Base-by-base conservation (phyloP, 495 filamentous ascomycete genomes). In the Podospora pseudopauciseta region DNA sequence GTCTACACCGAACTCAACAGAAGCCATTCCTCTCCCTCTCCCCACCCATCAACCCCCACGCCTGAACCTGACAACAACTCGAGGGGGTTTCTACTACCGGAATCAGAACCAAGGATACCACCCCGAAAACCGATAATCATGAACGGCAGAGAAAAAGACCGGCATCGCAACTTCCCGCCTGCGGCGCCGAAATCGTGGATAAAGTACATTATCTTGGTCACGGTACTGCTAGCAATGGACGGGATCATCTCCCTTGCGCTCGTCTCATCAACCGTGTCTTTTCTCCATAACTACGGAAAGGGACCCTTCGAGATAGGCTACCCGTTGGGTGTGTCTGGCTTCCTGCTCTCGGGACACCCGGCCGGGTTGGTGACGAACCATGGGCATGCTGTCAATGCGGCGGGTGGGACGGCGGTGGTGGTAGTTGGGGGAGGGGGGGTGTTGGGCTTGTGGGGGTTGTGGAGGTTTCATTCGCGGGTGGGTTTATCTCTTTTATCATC, bases 331-430 rank as follows among this genome's bases (percentile, higher is more conserved):
- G 78, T 74, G 7, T 68, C 71, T 4, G 68, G 68, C 19, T 77
- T 81, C 56, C 65, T 70, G 5, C 73, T 87, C 6, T 63, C 71
- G n/a, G 81, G 79, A 28, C 69, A 80, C 32, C 85, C 85, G 11
- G 67, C 72, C 5, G 49, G 68, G 18, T 68, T 87, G 19, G 73
- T 84, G 54, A 69, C 73, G 39, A 76, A 85, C 64, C 81, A 85
- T 65, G 82, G 84, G 6, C 82, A 85, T 65, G 80, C 79, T 2
- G 78, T 75, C 62, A 87, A 86, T 68, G 83, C 80, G 11, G 83
- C 83, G 19, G 79, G 82, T 0, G 84, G 81, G 1, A 85, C 83
- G 2, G 82, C 81, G 0, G 76, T 86, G 27, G 76, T 85, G 9
- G 63, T 85, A 4, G 73, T 86, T 59, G 78, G 82, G n/a, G 75